These are phyloP conservation scores for Puya raimondii DNA, from an alignment of 176 grass and related monocot genomes.

Conservation along the genomic window DNA sequence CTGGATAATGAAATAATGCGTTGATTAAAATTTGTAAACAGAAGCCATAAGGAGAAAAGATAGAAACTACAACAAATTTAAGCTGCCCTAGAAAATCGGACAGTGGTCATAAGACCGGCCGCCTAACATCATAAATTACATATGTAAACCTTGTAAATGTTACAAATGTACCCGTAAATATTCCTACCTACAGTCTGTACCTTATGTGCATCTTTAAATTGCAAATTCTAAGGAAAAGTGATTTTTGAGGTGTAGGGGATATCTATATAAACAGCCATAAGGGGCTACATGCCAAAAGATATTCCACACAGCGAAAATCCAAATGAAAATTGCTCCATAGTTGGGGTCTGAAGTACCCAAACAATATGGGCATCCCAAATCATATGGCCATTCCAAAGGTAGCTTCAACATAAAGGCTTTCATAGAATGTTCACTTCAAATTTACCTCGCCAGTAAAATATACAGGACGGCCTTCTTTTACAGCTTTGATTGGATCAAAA, in stretches of 20 bases:
- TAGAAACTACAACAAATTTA: background rate
- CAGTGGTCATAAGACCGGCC: too few species aligned
- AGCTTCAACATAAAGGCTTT: too few species aligned
- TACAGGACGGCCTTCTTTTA: conserved; percentile 58
- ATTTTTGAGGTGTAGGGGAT: too few species aligned
- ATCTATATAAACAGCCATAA: background rate
- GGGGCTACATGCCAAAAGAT: background rate
- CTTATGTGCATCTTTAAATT: too few species aligned
- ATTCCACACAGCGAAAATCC: background rate
- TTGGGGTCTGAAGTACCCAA: background rate
- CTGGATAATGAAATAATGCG: conserved; percentile 20
- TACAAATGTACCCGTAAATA: too few species aligned
- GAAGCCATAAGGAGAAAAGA: background rate
- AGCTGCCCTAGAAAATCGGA: background rate
- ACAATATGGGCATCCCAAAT: too few species aligned
- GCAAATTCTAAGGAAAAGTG: too few species aligned
- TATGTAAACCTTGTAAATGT: too few species aligned
- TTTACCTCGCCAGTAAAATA: conserved; percentile 90
- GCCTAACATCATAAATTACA: too few species aligned
- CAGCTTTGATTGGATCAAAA: conserved; percentile 78
- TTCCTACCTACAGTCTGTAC: too few species aligned
- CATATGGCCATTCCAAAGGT: too few species aligned
- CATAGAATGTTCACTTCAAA: background rate
- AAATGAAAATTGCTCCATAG: background rate
- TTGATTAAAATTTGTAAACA: background rate